These are phyloP conservation scores for Metarhizium brunneum DNA, from an alignment of 2,329 filamentous ascomycete species.

Conservation along the genomic window DNA sequence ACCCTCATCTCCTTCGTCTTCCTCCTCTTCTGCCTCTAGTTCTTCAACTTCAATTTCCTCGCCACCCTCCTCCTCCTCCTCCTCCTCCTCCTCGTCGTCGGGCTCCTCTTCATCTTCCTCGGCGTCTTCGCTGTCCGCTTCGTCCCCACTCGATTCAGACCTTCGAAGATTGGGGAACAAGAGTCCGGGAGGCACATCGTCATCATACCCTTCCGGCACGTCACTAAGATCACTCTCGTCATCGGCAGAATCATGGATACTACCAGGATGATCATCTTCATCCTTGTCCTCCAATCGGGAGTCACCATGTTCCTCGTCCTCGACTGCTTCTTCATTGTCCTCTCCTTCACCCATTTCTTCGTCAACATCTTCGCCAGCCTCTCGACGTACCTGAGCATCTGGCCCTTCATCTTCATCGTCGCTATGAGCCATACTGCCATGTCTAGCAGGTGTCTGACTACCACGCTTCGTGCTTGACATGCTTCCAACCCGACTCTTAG, in stretches of 20 bases:
- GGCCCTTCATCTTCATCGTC: conserved; percentile 32
- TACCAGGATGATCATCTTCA: conserved; percentile 33
- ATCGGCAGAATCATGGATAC: conserved; percentile 55
- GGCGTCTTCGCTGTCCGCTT: conserved; percentile 23
- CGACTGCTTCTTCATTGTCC: conserved; percentile 17
- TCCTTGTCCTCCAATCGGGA: conserved; percentile 18
- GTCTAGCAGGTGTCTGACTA: conserved; percentile 27
- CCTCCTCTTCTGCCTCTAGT: conserved; percentile 6
- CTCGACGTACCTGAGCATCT: conserved; percentile 28
- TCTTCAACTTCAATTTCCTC: conserved; percentile 9
- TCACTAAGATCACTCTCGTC: conserved; percentile 64
- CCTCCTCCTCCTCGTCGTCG: conserved; percentile 12
- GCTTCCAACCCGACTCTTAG: conserved; percentile 42
- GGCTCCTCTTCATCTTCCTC: conserved; percentile 16
- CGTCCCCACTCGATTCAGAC: conserved; percentile 24
- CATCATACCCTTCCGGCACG: conserved; percentile 48
- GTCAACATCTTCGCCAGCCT: conserved; percentile 23
- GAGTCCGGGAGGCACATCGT: conserved; percentile 43
- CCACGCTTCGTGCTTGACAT: conserved; percentile 40
- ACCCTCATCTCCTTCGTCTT: conserved; percentile 6
- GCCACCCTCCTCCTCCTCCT: conserved; percentile 12
- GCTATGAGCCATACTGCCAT: conserved; percentile 26
- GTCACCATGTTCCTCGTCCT: conserved; percentile 19
- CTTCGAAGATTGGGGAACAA: conserved; percentile 40
- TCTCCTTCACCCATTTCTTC: conserved; percentile 36